Percentiles rank a stretch among this genome's conserved stretches.
phyloP scores from a whole-genome alignment of 495 filamentous ascomycete species.

The Elasticomyces elasticus region DNA sequence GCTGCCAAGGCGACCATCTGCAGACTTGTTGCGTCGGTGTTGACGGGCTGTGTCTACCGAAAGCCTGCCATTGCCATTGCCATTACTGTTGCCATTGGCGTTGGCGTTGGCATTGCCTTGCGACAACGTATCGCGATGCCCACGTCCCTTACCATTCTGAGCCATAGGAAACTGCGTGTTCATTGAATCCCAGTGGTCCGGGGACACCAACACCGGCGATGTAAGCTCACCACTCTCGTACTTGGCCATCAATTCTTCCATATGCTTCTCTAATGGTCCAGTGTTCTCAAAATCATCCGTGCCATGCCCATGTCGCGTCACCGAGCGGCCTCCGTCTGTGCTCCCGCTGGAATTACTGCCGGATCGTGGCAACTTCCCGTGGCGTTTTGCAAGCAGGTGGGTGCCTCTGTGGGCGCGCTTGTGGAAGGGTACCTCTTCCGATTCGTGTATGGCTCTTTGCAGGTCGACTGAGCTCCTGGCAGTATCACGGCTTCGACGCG shows the following conservation, averaged over 20 bases:
- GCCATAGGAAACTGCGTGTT: slow-evolving; percentile 1
- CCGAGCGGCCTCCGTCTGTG: slow-evolving; percentile 2
- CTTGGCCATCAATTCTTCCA: slow-evolving; percentile 40
- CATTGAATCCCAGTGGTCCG: slow-evolving; percentile 32
- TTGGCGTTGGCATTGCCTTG: too few relatives aligned
- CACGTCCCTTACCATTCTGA: neutral
- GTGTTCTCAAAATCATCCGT: slow-evolving; percentile 35
- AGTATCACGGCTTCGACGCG: slow-evolving; percentile 7
- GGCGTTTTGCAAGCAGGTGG: neutral
- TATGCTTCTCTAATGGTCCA: slow-evolving; percentile 55
- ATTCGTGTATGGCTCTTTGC: neutral
- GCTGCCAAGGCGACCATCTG: slow-evolving; percentile 13
- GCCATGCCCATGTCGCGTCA: neutral
- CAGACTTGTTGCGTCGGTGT: slow-evolving; percentile 18
- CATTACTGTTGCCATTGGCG: slow-evolving; percentile 1
- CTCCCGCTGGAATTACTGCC: slow-evolving; percentile 12
- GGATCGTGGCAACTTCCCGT: neutral
- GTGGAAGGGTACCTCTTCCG: neutral
- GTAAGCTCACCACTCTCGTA: slow-evolving; percentile 13
- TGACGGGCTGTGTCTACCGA: slow-evolving; percentile 11
- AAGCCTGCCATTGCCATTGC: neutral
- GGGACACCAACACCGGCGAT: slow-evolving; percentile 22
- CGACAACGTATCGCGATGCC: neutral
- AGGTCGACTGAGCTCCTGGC: neutral
- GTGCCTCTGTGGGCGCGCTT: slow-evolving; percentile 6